Evolutionary conservation across 169 alveolate genomes (phyloP).

Genomic region (Amoebophrya sp.): DNA sequence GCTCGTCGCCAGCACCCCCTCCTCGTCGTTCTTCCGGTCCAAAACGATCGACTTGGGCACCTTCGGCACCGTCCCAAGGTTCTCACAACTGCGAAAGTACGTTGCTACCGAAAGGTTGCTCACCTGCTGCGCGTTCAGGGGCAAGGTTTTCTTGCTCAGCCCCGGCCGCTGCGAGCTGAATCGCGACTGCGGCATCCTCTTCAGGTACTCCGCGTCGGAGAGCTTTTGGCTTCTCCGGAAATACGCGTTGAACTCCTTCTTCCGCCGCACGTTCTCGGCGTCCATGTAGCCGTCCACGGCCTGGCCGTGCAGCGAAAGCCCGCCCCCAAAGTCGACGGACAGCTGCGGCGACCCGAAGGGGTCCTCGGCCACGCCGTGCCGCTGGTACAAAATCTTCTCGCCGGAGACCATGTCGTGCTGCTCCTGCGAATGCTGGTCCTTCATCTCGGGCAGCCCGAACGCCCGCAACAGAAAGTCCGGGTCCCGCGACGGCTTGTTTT

Average conservation of each 20-base stretch:
- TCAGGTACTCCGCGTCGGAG: neutral
- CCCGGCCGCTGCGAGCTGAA: neutral
- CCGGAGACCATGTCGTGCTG: neutral
- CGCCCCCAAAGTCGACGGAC: too few relatives aligned
- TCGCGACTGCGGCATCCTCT: neutral
- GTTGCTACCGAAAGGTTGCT: neutral
- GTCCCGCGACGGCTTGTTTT: neutral
- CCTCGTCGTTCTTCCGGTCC: neutral
- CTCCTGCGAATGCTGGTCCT: neutral
- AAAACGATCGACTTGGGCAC: neutral
- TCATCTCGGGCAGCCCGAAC: neutral
- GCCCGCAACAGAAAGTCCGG: neutral
- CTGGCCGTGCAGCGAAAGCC: too few relatives aligned
- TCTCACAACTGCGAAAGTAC: neutral
- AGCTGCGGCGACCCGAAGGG: too few relatives aligned
- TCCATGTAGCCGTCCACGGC: neutral
- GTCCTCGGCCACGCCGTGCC: neutral
- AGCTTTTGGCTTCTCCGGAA: neutral
- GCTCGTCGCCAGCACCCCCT: neutral
- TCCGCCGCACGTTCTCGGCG: neutral
- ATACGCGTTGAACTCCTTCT: neutral
- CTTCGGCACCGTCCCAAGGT: neutral
- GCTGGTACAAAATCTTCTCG: neutral
- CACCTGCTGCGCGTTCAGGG: neutral
- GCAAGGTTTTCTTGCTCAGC: neutral